Evolutionary conservation across 1,284 basidiomycete species (phyloP), one percentile per base, ranked within the genome.

Genomic region (Pseudozyma tsukubaensis): DNA sequence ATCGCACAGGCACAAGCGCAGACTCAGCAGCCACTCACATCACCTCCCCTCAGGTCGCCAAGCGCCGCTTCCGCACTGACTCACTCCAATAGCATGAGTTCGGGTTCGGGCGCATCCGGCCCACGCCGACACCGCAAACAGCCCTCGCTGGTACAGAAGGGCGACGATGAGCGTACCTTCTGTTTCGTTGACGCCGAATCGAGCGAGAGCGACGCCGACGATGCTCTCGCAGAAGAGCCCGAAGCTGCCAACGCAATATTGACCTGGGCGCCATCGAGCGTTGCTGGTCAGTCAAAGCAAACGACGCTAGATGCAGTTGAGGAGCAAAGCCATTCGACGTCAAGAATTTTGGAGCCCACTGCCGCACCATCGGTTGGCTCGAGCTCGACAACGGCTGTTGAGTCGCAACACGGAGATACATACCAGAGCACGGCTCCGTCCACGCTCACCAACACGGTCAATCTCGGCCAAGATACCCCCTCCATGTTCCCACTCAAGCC

Each of bases 101-200:
- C n/a, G n/a, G 55, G 42, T 3, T 45, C 54, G 2, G 21, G 50
- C 29, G 24, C 40, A 3, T 14, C 45, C 12, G 51, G 32, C 1
- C 13, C 39, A 7, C 54, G 50, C 4, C 35, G 19, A 8, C 71
- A 73, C 19, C 39, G 56, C 10, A 49, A 21, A 32, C 64, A 61
- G 56, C 62, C 59, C 1, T 70, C 64, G 12, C 13, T 74, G 52
- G 57, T 74, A 16, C 66, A 51, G 1, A 69, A 69, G 34, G 66
- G 54, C 3, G 59, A 49, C 36, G 72, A 74, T 39, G 59, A 59
- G 14, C 62, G 72, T 16, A 74, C 72, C 2, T 74, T 74, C 34
- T 49, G 59, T 50, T 74, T 74, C 29, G 45, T 74, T 32, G 63
- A 74, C 19, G 24, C 52, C n/a, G 34, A 36, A 1, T 39, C 34